Evolutionary conservation across 768 basidiomycete genomes (phyloP), one percentile per base, ranked within the genome.

Genomic region (Dioszegia crocea): DNA sequence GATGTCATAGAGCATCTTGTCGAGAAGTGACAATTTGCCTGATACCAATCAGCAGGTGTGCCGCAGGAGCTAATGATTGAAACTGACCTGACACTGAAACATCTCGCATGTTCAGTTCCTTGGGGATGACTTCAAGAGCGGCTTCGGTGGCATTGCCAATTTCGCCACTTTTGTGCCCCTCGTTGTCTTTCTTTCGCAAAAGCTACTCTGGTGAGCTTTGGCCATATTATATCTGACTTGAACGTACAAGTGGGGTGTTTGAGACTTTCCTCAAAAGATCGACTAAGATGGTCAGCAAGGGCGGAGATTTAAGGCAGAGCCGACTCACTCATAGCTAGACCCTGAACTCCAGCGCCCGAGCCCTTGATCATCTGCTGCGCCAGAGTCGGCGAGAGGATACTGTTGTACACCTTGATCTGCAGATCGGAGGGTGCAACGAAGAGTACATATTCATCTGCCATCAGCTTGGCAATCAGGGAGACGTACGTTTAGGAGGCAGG

Each of bases 391-490:
- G 84, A 81, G 6, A 99, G 82, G 11, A 97, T 85, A 41, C 82
- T 84, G 10, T 81, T 79, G 68, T 92, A 91, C 67, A 98, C 86
- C 12, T 83, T 80, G 5, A 89, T 76, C 67, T 99, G 94, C 17
- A 96, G 78, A n/a, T 78, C 48, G 0, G 91, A 92, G 0, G 96
- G 94, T 4, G 86, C 85, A 29, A 96, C 82, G 75, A 98, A 98
- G n/a, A 98, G 86, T n/a, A 94, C 88, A 72, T 94, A 97, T 84
- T 99, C 96, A 71, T 89, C 94, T 98, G 63, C 8, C 23, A 29
- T 12, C 27, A 61, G 24, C 43, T 43, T 39, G 12, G 29, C 9
- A 41, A 26, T 17, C 21, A 17, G 43, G 41, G 12, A 76, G 1
- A 36, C 86, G 60, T 57, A 96, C 93, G 81, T 80, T 96, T 96